A percentile compares a stretch with the other conserved stretches of the same genome.
These are phyloP conservation scores for Amanita rimosa DNA, from an alignment of 768 basidiomycete genomes.

Conservation along the genomic window DNA sequence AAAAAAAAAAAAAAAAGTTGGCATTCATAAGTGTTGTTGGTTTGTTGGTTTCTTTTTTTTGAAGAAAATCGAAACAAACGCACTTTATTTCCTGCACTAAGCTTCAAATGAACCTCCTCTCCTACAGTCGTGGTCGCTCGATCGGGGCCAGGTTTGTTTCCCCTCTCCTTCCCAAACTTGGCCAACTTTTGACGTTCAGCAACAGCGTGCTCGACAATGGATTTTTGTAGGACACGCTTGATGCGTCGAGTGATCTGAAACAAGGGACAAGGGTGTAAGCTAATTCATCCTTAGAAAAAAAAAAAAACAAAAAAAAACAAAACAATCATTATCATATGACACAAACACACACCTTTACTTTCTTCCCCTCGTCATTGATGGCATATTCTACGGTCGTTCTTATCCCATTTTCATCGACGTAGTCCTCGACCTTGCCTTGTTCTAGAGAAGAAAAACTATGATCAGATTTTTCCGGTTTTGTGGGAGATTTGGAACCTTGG, in stretches of 20 bases:
- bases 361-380: constrained; percentile 88
- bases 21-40: too few relatives aligned
- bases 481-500: neutral
- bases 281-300: too few relatives aligned
- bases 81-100: constrained; percentile 46
- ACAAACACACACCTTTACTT: constrained; percentile 59
- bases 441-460: constrained; percentile 19
- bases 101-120: constrained; percentile 35
- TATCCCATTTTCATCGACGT: constrained; percentile 77
- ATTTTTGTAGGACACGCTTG: constrained; percentile 79
- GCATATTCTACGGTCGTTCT: constrained; percentile 75
- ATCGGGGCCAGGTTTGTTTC: constrained; percentile 82
- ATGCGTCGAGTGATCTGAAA: constrained; percentile 80
- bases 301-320: neutral
- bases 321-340: neutral
- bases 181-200: constrained; percentile 90
- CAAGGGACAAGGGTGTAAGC: too few relatives aligned
- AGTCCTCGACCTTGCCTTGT: constrained; percentile 53
- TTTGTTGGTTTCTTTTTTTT: too few relatives aligned
- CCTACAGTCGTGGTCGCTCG: constrained; percentile 91
- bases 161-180: constrained; percentile 89
- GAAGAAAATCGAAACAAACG: too few relatives aligned
- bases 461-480: neutral
- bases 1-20: too few relatives aligned
- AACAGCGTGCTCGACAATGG: constrained; percentile 87